Evolutionary conservation across 257 asterid genomes (phyloP).

Genomic region (Agastache rugosa): DNA sequence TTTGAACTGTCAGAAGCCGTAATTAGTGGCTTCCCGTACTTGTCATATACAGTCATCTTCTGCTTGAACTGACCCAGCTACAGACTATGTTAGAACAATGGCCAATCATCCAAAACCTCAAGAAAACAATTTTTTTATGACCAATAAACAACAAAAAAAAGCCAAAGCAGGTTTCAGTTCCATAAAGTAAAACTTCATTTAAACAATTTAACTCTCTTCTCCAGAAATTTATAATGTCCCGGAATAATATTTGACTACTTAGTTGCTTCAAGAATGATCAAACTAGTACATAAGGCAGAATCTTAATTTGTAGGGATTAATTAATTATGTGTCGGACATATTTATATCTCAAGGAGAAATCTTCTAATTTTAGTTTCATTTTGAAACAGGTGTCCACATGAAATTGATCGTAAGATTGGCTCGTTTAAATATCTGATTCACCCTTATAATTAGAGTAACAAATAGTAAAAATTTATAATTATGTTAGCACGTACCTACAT

Average conservation of each 20-base stretch:
- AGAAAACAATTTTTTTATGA: neutral
- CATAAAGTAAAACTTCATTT: neutral
- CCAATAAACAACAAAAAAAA: neutral
- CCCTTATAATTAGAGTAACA: neutral
- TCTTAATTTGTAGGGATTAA: conserved; percentile 6
- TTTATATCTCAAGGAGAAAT: neutral
- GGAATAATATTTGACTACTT: neutral
- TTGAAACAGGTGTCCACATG: neutral
- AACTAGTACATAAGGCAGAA: conserved; percentile 23
- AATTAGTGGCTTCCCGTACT: conserved; percentile 71
- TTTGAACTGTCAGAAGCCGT: conserved; percentile 75
- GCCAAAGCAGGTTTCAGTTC: conserved; percentile 23
- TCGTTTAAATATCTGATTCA: neutral
- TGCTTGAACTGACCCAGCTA: conserved; percentile 80
- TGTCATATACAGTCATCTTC: conserved; percentile 49
- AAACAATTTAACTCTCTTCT: neutral
- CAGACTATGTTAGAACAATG: conserved; percentile 40
- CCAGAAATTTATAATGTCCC: neutral
- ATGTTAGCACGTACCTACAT: no score
- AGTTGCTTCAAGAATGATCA: conserved; percentile 23
- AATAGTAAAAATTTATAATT: no score
- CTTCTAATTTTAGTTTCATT: neutral
- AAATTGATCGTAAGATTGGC: neutral
- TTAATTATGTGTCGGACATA: neutral
- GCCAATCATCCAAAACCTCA: conserved; percentile 23